These are phyloP conservation scores for Xylariaceae sp. DNA, from an alignment of 2,329 filamentous ascomycete species.

Conservation along the genomic window DNA sequence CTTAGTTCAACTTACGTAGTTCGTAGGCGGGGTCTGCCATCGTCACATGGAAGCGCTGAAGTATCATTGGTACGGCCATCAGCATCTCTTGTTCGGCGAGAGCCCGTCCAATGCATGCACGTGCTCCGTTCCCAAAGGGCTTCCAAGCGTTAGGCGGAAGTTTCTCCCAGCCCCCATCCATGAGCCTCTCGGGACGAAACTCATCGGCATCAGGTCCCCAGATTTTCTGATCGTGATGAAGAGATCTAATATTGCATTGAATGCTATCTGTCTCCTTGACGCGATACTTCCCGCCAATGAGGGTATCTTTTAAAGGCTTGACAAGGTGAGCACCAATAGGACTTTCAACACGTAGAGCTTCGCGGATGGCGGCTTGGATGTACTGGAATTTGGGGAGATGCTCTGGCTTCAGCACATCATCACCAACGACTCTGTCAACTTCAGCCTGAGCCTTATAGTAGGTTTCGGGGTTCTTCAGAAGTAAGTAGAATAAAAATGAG, in stretches of 20 bases:
- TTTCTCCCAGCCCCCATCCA: constrained; percentile 45
- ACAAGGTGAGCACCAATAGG: constrained; percentile 45
- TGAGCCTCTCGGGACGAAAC: constrained; percentile 59
- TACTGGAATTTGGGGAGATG: constrained; percentile 51
- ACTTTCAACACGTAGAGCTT: constrained; percentile 48
- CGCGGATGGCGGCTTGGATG: constrained; percentile 50
- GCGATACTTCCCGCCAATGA: constrained; percentile 51
- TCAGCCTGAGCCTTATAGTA: constrained; percentile 48
- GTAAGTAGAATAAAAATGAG: constrained; percentile 46
- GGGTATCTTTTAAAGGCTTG: constrained; percentile 38
- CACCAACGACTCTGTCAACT: constrained; percentile 48
- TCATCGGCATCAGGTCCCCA: constrained; percentile 53
- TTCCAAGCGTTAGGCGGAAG: constrained; percentile 43
- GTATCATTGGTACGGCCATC: constrained; percentile 48
- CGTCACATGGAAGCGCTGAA: constrained; percentile 68
- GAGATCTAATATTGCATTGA: constrained; percentile 40
- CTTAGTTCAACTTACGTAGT: constrained; percentile 31
- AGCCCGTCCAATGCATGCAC: constrained; percentile 49
- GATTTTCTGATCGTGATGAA: constrained; percentile 53
- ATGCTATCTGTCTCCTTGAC: constrained; percentile 43
- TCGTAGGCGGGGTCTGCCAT: constrained; percentile 58
- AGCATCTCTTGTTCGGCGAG: constrained; percentile 53
- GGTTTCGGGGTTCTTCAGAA: constrained; percentile 46
- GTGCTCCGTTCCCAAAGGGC: constrained; percentile 50
- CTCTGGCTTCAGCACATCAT: constrained; percentile 39